These are phyloP conservation scores for Mycena amicta DNA, from an alignment of 768 basidiomycete genomes.

Conservation along the genomic window DNA sequence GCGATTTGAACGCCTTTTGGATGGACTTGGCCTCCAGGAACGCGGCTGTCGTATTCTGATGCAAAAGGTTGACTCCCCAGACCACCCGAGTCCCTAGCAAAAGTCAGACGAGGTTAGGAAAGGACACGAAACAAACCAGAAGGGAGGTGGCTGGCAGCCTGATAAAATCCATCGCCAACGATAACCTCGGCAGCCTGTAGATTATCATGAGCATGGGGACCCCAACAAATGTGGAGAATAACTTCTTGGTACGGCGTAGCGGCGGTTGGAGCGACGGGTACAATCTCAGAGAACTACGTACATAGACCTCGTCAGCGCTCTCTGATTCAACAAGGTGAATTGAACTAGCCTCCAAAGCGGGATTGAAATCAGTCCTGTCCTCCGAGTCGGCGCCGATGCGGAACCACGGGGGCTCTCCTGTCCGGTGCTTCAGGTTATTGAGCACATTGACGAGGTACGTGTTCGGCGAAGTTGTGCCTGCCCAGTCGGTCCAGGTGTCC, in stretches of 20 bases:
- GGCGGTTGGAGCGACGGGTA: slow-evolving; percentile 38
- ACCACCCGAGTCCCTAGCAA: slow-evolving; percentile 42
- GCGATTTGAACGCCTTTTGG: slow-evolving; percentile 35
- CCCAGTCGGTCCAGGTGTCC: slow-evolving; percentile 52
- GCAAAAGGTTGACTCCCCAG: slow-evolving; percentile 51
- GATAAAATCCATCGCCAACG: slow-evolving; percentile 45
- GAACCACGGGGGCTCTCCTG: slow-evolving; percentile 41
- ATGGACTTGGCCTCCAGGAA: slow-evolving; percentile 36
- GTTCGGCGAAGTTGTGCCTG: slow-evolving; percentile 39
- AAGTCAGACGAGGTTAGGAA: not conserved
- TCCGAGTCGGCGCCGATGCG: slow-evolving; percentile 39
- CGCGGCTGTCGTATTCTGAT: slow-evolving; percentile 34
- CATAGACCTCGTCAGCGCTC: too few species aligned
- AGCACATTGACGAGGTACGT: slow-evolving; percentile 44
- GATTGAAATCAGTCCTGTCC: slow-evolving; percentile 45
- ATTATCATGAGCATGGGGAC: not conserved
- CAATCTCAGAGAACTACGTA: slow-evolving; percentile 35
- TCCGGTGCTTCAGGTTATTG: slow-evolving; percentile 40
- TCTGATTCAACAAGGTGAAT: too few species aligned
- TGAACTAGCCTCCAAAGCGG: slow-evolving; percentile 35
- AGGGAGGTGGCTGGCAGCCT: slow-evolving; percentile 41
- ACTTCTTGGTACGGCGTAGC: slow-evolving; percentile 46
- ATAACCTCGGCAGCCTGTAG: slow-evolving; percentile 40
- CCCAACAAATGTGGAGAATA: not conserved
- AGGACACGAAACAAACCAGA: slow-evolving; percentile 22